Conservation (phyloP, 345 rosid genomes). For the Punica granatum region DNA sequence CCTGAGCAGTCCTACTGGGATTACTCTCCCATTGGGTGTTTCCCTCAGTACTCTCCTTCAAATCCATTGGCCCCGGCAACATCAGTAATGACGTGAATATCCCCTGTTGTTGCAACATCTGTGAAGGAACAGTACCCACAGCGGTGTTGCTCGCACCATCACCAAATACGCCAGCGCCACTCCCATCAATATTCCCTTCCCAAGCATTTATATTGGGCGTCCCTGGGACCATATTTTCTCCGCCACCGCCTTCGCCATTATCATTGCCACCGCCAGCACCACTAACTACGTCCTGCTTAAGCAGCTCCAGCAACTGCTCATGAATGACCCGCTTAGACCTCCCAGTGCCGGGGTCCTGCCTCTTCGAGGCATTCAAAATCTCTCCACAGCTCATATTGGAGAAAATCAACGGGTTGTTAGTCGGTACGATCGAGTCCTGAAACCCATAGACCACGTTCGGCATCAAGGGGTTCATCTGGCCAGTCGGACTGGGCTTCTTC, state of each 20-base stretch:
- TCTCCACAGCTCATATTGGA: background rate
- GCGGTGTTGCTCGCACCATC: background rate
- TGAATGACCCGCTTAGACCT: slow-evolving; percentile 47
- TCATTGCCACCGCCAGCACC: slow-evolving; percentile 6
- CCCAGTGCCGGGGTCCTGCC: slow-evolving; percentile 14
- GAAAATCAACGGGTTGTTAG: background rate
- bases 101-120: slow-evolving; percentile 9
- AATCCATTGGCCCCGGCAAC: slow-evolving; percentile 21
- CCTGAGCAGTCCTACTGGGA: slow-evolving; percentile 46
- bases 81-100: slow-evolving; percentile 32
- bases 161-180: background rate
- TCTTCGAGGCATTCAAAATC: background rate
- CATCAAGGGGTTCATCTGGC: background rate
- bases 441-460: background rate
- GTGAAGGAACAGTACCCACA: background rate
- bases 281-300: slow-evolving; percentile 21
- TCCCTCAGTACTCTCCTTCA: slow-evolving; percentile 20
- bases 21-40: slow-evolving; percentile 14
- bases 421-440: slow-evolving; percentile 1
- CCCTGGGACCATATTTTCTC: slow-evolving; percentile 32
- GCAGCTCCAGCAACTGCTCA: slow-evolving; percentile 59
- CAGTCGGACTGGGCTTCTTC: background rate
- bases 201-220: slow-evolving; percentile 23
- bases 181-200: slow-evolving; percentile 14
- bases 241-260: slow-evolving; percentile 7